Base-by-base conservation (phyloP, 2,329 filamentous ascomycete species). In the Fusarium hostae region DNA sequence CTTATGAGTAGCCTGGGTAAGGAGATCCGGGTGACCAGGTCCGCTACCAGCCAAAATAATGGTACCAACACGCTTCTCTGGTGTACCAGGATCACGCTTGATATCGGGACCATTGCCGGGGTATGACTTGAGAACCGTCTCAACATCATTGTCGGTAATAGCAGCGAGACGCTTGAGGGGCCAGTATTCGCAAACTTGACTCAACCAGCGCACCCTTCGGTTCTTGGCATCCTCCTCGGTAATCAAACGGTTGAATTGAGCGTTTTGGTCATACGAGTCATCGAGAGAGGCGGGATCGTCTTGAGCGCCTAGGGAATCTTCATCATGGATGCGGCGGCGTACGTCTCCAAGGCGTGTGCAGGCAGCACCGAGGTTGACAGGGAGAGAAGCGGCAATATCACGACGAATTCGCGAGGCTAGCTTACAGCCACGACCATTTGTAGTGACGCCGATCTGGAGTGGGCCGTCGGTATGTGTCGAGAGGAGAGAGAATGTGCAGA, bases 171-270 rank as follows among this genome's bases (percentile, higher is more conserved):
- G 89, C 70, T 90, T 91, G 30, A 99, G 86, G 3, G 96, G 95
- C 96, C 96, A 99, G 82, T 99, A 99, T 84, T 99, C 96, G 86
- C 96, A 99, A 57, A 99, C 94, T 79, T 99, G 96, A 24, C 92
- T 90, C 3, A 99, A 86, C 96, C 96, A 99, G 63, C 96, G 89
- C 86, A 97, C 95, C 56, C 96, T 88, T 66, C 95, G 87, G 26
- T 89, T 94, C 78, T 94, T 94, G 2, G 88, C 83, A 76, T 96
- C 94, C 47, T 91, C 89, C 50, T 93, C 91, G 0, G 87, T 89
- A 10, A 98, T 87, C 7, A 99, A 85, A 67, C 88, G 90, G 81
- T 99, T 99, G 81, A 99, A 98, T 0, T 87, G 88, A 2, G 95
- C 89, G 20, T 88, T 89, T 81, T 98, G 96, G 57, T 93, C 93